Base-by-base conservation (phyloP, 345 rosid genomes). In the Aquilaria malaccensis region DNA sequence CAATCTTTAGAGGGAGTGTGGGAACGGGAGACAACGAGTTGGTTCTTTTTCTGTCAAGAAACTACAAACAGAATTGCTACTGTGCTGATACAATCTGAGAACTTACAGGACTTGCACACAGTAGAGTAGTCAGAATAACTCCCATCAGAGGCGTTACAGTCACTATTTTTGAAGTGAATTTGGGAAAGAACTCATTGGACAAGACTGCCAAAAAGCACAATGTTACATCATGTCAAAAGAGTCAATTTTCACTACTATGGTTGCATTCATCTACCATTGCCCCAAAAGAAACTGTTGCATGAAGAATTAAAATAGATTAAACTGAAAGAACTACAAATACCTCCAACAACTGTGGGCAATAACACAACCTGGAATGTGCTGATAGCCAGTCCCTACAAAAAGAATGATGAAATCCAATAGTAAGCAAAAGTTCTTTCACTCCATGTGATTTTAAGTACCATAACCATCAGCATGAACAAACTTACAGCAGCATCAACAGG, bases 291-390 rank as follows among this genome's bases (percentile, higher is more conserved):
- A 22, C 22, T 22, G 22, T 22, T 22, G 22, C 22, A 1, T 22
- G 22, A 14, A 45, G 11, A 58, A 48, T 22, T 22, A 22, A 22
- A 56, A 30, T 45, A 50, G 30, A 53, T 30, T 37, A 56, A 43
- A 13, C 12, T 55, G 50, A 50, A 30, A 13, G 7, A 22, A 30
- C 11, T 22, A 30, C 33, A 57, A 51, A 66, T 69, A 89, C 97
- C 97, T 84, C 97, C 97, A 55, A 89, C 47, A 50, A 89, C 41
- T 22, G 97, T 90, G 62, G 97, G 96, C 63, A 94, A 77, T 74
- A 94, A 73, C 69, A 94, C 99, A 52, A 94, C 97, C 82, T 94
- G 99, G 61, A 94, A 94, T 55, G 99, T 94, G 76, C 99, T 94
- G 57, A 93, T 47, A 60, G 97, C 99, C 45, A 89, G 80, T 59